Conservation (phyloP, 805 yeast species). For the Helenozyma rhizophorensis region DNA sequence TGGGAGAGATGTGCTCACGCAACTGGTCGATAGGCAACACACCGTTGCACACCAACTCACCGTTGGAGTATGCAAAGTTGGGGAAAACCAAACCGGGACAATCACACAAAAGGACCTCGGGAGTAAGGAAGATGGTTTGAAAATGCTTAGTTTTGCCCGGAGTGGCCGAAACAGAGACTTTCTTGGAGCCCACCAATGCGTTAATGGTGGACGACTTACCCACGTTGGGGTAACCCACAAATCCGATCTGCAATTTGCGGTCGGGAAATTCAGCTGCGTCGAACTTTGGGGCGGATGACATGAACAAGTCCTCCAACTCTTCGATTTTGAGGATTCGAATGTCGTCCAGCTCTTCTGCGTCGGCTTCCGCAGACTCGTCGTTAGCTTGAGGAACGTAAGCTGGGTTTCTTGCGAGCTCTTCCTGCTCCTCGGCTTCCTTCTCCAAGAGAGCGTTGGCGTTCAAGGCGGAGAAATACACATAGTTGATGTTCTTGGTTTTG, state of each 20-base stretch:
- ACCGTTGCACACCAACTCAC: constrained; percentile 96
- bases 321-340: constrained; percentile 74
- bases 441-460: constrained; percentile 75
- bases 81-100: constrained; percentile 99
- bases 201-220: constrained; percentile 98
- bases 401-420: constrained; percentile 17
- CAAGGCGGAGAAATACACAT: constrained; percentile 90
- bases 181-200: constrained; percentile 92
- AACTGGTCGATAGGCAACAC: constrained; percentile 97
- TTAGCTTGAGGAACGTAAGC: constrained; percentile 5
- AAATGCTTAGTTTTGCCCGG: constrained; percentile 99
- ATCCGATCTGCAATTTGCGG: constrained; percentile 75
- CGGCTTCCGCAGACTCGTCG: constrained; percentile 4
- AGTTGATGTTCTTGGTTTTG: constrained; percentile 60
- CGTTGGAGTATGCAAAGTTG: constrained; percentile 92
- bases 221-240: constrained; percentile 94
- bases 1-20: constrained; percentile 87
- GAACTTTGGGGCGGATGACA: constrained; percentile 69
- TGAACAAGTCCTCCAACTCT: constrained; percentile 77
- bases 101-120: constrained; percentile 84
- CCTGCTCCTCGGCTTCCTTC: constrained; percentile 48
- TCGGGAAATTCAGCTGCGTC: constrained; percentile 53
- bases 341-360: constrained; percentile 16
- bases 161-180: constrained; percentile 96
- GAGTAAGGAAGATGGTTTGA: constrained; percentile 87